Percentiles rank a stretch among this genome's conserved stretches.
These are phyloP conservation scores for Acanthamoeba sp. DNA, from an alignment of 208 protist genomes.

Conservation along the genomic window DNA sequence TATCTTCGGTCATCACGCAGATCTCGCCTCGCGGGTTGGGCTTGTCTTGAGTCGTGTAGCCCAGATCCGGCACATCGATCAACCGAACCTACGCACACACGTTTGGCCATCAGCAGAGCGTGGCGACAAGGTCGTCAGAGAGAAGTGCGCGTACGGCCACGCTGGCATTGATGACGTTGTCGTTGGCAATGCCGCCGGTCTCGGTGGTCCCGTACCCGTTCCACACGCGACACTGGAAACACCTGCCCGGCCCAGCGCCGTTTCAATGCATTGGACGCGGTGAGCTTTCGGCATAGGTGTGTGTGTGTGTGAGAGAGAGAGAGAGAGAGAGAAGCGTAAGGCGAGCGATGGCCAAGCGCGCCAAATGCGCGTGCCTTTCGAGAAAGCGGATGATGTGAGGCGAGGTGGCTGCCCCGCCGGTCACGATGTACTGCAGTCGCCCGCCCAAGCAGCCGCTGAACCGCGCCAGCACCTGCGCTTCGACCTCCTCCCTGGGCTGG, in stretches of 20 bases:
- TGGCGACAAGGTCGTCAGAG: not conserved
- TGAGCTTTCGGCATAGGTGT: no score
- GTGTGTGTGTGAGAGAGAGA: no score
- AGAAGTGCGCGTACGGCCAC: not conserved
- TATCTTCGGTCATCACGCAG: not conserved
- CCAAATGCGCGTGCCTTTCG: not conserved
- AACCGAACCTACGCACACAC: not conserved
- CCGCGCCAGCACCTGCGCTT: not conserved
- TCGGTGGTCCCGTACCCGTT: conserved; percentile 54
- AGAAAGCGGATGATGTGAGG: not conserved
- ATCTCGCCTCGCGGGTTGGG: conserved; percentile 38
- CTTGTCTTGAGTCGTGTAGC: not conserved
- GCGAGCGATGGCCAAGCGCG: not conserved
- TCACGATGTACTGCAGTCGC: not conserved
- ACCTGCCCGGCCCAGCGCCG: not conserved
- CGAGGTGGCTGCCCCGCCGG: conserved; percentile 17
- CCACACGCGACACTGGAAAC: conserved; percentile 12
- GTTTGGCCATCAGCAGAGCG: not conserved
- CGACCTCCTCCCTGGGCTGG: not conserved
- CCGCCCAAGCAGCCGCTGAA: not conserved
- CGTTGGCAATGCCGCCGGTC: conserved; percentile 15
- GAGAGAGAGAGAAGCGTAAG: no score
- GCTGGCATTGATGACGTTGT: not conserved
- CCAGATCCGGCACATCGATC: conserved; percentile 1
- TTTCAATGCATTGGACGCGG: no score